phyloP scores from a whole-genome alignment of 2,329 filamentous ascomycete species.

The Alternaria postmessia region DNA sequence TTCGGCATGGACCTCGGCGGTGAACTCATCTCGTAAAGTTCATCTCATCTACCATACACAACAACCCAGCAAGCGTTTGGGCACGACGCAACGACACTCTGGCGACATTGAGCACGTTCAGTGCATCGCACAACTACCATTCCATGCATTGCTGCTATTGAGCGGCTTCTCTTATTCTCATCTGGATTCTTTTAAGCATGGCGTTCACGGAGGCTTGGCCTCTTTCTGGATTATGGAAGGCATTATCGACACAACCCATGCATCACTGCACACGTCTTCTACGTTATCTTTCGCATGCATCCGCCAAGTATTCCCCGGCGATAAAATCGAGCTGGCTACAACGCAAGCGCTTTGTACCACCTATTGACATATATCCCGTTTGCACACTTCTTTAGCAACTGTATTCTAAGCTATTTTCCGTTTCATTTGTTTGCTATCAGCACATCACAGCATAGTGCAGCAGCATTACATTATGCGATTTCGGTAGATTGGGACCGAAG shows the following conservation, averaged over 20 bases:
- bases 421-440: constrained; percentile 26
- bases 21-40: constrained; percentile 62
- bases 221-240: constrained; percentile 8
- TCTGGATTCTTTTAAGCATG: constrained; percentile 27
- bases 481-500: constrained; percentile 11
- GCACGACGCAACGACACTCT: constrained; percentile 35
- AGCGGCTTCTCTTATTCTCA: constrained; percentile 17
- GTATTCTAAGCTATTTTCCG: constrained; percentile 16
- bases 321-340: constrained; percentile 22
- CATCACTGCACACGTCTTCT: constrained; percentile 14
- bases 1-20: constrained; percentile 73
- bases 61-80: constrained; percentile 18
- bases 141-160: constrained; percentile 6
- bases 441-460: constrained; percentile 17
- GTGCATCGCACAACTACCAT: constrained; percentile 8
- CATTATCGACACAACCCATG: constrained; percentile 13
- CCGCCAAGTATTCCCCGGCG: constrained; percentile 24
- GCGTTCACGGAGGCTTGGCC: constrained; percentile 22
- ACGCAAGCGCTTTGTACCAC: constrained; percentile 37
- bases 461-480: constrained; percentile 8
- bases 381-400: constrained; percentile 18
- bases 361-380: constrained; percentile 26
- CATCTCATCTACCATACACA: constrained; percentile 15
- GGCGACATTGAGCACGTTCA: constrained; percentile 24
- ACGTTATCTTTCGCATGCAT: constrained; percentile 5